Base-by-base conservation (phyloP, 192 early-diverging fungal genomes). In the Coemansia sp. region DNA sequence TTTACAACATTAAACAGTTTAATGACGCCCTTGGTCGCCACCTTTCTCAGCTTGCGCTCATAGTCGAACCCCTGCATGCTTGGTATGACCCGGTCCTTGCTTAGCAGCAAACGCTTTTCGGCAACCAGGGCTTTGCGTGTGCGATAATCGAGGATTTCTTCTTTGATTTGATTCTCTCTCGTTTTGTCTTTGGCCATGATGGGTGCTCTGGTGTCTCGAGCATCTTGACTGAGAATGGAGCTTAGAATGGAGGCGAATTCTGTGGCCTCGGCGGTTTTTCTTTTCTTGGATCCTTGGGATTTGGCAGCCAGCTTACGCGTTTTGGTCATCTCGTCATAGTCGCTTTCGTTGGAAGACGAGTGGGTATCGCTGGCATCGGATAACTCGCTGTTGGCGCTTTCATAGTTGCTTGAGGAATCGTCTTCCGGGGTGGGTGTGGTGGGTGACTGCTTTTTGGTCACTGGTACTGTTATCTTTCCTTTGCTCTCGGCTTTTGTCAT, bases 1-100 rank as follows among this genome's bases (percentile, higher is more conserved):
- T 84, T 81, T 46, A 97, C 89, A 15, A 93, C 94, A 67, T 97
- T 97, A 61, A 97, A 97, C 37, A 97, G 76, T 64, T 91, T 84
- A 44, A 97, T 91, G 22, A 97, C 94, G 63, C 95, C 95, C 46
- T 81, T 75, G 7, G 95, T 97, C 3, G 93, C 90, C 5, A 92
- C 82, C 79, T 95, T 95, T 48, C 89, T 71, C 58, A 97, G 61
- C 68, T 80, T 83, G 64, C 92, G 90, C 64, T 97, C 95, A 53
- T 92, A 87, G 36, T 93, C 91, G 64, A 86, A 81, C 29, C 81
- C 83, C 24, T 85, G 78, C 50, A 83, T 78, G n/a, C 87, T 83
- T 1, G 84, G 89, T 35, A 85, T 78, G 7, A 94, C 77, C 29
- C 87, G 76, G 47, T 89, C 90, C 57, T 83, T 80, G 45, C 80